These are phyloP conservation scores for Escovopsis sp. DNA, from an alignment of 2,329 filamentous ascomycete species.

Conservation along the genomic window DNA sequence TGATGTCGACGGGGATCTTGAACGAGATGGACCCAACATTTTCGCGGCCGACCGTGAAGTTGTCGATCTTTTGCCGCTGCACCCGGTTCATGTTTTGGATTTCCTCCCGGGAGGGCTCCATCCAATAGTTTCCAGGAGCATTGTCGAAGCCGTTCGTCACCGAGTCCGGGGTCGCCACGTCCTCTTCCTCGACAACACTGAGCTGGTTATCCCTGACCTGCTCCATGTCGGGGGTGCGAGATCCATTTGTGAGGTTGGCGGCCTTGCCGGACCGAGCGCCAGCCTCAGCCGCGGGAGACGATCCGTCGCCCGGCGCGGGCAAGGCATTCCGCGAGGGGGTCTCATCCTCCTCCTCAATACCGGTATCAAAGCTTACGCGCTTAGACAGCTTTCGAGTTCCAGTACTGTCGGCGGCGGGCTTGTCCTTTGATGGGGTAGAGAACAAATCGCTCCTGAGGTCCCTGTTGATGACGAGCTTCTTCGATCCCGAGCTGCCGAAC, in stretches of 20 bases:
- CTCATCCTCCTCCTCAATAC: slow-evolving; percentile 24
- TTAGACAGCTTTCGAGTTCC: slow-evolving; percentile 52
- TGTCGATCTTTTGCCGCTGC: slow-evolving; percentile 57
- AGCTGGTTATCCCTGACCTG: slow-evolving; percentile 65
- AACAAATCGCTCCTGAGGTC: slow-evolving; percentile 63
- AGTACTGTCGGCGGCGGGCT: slow-evolving; percentile 24
- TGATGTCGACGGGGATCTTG: slow-evolving; percentile 69
- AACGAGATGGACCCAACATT: slow-evolving; percentile 74
- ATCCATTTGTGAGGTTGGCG: slow-evolving; percentile 16
- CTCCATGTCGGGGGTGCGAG: slow-evolving; percentile 48
- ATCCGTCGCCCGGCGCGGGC: slow-evolving; percentile 19
- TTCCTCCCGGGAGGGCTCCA: slow-evolving; percentile 59
- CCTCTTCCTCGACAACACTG: slow-evolving; percentile 63
- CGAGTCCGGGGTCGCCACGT: slow-evolving; percentile 20
- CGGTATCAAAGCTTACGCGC: slow-evolving; percentile 81
- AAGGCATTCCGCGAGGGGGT: slow-evolving; percentile 20
- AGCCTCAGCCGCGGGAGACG: slow-evolving; percentile 18
- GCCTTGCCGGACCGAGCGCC: slow-evolving; percentile 40
- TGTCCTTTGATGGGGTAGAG: slow-evolving; percentile 42
- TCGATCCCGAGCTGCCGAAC: slow-evolving; percentile 57
- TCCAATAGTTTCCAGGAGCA: slow-evolving; percentile 71
- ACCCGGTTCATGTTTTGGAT: slow-evolving; percentile 66
- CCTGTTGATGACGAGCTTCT: slow-evolving; percentile 86
- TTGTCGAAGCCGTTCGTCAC: slow-evolving; percentile 21
- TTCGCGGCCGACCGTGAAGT: slow-evolving; percentile 70